Percentiles rank a stretch among this genome's conserved stretches.
Evolutionary conservation across 2,329 filamentous ascomycete species (phyloP).

Genomic region (Nigrograna mackinnonii): DNA sequence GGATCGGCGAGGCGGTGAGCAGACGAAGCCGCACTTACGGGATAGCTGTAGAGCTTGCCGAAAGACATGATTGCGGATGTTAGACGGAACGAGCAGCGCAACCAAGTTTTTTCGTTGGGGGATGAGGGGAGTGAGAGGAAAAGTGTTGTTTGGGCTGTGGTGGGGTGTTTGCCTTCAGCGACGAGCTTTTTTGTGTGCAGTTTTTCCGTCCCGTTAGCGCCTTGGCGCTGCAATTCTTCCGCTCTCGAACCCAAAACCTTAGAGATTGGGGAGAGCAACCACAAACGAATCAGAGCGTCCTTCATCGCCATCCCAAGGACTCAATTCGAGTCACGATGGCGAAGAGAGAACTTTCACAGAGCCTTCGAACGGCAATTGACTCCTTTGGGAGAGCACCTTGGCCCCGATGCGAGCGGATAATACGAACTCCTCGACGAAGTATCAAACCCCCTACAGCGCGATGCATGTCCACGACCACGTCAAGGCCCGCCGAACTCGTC

Average conservation of each 20-base stretch:
- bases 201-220: neutral
- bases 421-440: slow-evolving; percentile 20
- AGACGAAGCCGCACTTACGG: slow-evolving; percentile 64
- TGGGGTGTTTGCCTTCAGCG: slow-evolving; percentile 20
- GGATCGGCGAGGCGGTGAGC: no score
- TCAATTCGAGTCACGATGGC: slow-evolving; percentile 26
- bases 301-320: neutral
- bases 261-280: no score
- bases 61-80: slow-evolving; percentile 76
- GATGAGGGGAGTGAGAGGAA: slow-evolving; percentile 9
- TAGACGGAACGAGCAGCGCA: slow-evolving; percentile 27
- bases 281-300: no score
- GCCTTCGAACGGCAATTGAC: slow-evolving; percentile 29
- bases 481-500: slow-evolving; percentile 26
- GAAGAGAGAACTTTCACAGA: slow-evolving; percentile 32
- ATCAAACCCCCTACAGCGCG: slow-evolving; percentile 21
- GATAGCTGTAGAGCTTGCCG: slow-evolving; percentile 92
- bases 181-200: slow-evolving; percentile 24
- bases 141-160: slow-evolving; percentile 19
- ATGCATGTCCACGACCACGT: slow-evolving; percentile 36
- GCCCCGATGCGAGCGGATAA: slow-evolving; percentile 24
- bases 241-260: no score
- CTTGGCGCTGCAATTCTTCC: slow-evolving; percentile 1
- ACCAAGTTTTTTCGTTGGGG: slow-evolving; percentile 22
- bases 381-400: slow-evolving; percentile 20